A percentile compares a stretch with the other conserved stretches of the same genome.
Evolutionary conservation across 257 asterid genomes (phyloP).

Genomic region (Fraxinus cuspidata): DNA sequence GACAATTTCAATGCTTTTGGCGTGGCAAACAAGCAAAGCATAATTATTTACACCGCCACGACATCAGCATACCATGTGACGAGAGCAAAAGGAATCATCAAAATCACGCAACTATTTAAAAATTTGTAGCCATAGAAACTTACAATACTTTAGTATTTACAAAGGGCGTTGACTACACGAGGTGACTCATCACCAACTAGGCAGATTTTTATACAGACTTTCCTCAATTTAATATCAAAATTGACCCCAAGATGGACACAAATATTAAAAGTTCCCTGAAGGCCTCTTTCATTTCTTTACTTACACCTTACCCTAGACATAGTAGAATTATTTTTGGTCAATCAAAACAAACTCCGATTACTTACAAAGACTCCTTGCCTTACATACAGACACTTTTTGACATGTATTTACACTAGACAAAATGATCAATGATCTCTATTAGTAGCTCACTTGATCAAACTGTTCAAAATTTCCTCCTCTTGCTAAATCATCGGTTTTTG

Average conservation of each 20-base stretch:
- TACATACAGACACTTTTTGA: neutral
- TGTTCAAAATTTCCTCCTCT: conserved; percentile 26
- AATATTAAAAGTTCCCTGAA: conserved; percentile 21
- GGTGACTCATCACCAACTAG: conserved; percentile 43
- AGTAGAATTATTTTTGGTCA: neutral
- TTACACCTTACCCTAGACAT: conserved; percentile 40
- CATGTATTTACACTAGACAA: conserved; percentile 16
- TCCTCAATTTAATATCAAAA: conserved; percentile 18
- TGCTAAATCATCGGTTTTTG: neutral
- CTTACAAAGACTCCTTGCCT: conserved; percentile 8
- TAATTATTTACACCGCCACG: conserved; percentile 24
- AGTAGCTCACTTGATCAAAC: conserved; percentile 35
- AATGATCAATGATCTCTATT: conserved; percentile 20
- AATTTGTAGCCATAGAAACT: neutral
- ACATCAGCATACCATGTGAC: neutral
- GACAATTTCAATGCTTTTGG: conserved; percentile 13
- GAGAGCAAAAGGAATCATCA: neutral
- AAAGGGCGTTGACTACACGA: conserved; percentile 39
- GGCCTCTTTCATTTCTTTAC: conserved; percentile 36
- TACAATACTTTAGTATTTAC: conserved; percentile 34
- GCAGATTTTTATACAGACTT: conserved; percentile 26
- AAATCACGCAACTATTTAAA: neutral
- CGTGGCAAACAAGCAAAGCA: conserved; percentile 51
- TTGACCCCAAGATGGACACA: conserved; percentile 29
- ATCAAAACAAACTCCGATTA: neutral